phyloP scores from a whole-genome alignment of 108 stramenopile genomes.

The Fragilariopsis cylindrus region DNA sequence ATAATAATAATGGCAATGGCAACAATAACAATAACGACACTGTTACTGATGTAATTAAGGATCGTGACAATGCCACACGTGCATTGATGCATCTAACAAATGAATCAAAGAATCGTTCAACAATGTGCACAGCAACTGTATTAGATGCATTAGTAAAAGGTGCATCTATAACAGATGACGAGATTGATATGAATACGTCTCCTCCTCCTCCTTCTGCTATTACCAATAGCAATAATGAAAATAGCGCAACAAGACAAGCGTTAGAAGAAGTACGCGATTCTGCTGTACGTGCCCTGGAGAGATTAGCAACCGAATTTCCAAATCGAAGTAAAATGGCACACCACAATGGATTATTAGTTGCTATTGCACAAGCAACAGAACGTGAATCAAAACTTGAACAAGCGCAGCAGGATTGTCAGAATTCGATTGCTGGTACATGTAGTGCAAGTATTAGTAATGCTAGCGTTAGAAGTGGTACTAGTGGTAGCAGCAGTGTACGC shows the following conservation, averaged over 20 bases:
- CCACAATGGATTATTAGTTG: conserved; percentile 66
- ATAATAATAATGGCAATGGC: neutral
- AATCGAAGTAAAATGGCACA: conserved; percentile 81
- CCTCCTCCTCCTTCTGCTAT: too few relatives aligned
- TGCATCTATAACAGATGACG: conserved; percentile 38
- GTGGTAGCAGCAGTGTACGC: conserved; percentile 2
- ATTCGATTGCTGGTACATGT: too few relatives aligned
- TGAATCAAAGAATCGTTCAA: conserved; percentile 63
- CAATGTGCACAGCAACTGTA: conserved; percentile 64
- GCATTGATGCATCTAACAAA: conserved; percentile 85
- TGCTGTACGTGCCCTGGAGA: conserved; percentile 76
- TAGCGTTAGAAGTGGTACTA: neutral
- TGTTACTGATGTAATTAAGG: conserved; percentile 31
- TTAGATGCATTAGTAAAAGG: conserved; percentile 71
- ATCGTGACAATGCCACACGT: conserved; percentile 79
- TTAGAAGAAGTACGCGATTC: conserved; percentile 61
- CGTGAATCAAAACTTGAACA: conserved; percentile 70
- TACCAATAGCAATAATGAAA: too few relatives aligned
- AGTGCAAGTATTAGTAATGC: neutral
- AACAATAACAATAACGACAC: neutral
- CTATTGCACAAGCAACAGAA: conserved; percentile 76
- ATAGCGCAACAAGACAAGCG: neutral
- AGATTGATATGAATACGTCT: neutral
- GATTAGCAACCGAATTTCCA: conserved; percentile 77
- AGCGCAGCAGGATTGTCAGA: neutral